phyloP scores from a whole-genome alignment of 1,139 yeast species.

The Pichia sp. region DNA sequence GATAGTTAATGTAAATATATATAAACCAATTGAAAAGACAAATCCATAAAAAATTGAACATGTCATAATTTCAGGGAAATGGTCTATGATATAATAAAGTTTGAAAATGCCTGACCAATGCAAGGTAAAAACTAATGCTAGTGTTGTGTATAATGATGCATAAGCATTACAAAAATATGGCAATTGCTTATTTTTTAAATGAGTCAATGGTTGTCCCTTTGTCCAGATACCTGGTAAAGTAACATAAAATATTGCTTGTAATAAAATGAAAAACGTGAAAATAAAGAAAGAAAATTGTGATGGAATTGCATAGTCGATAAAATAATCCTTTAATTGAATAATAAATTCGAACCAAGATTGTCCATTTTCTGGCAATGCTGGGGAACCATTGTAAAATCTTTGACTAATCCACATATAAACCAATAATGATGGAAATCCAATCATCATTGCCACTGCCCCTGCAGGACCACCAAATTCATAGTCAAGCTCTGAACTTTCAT shows the following conservation, averaged over 20 bases:
- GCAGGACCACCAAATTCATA: constrained; percentile 92
- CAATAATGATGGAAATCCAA: constrained; percentile 90
- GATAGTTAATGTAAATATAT: constrained; percentile 58
- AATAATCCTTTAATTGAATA: constrained; percentile 38
- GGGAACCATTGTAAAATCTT: constrained; percentile 64
- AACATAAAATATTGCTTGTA: constrained; percentile 71
- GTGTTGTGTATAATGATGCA: constrained; percentile 69
- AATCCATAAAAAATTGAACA: constrained; percentile 80
- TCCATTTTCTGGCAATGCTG: constrained; percentile 61
- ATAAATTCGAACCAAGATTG: constrained; percentile 56
- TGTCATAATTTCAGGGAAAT: constrained; percentile 89
- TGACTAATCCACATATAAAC: constrained; percentile 96
- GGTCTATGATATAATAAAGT: constrained; percentile 65
- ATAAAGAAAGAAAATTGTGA: constrained; percentile 58
- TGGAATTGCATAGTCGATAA: constrained; percentile 62
- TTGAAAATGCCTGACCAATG: constrained; percentile 73
- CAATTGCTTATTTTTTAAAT: constrained; percentile 69
- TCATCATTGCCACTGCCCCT: constrained; percentile 90
- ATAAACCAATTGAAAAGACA: constrained; percentile 53
- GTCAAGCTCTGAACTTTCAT: constrained; percentile 33
- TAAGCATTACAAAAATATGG: constrained; percentile 93
- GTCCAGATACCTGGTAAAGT: constrained; percentile 95
- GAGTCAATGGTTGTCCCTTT: constrained; percentile 86
- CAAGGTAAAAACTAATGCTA: constrained; percentile 49
- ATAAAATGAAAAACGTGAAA: constrained; percentile 62